These are phyloP conservation scores for Leishmania tropica DNA, from an alignment of 208 protist species.

Conservation along the genomic window DNA sequence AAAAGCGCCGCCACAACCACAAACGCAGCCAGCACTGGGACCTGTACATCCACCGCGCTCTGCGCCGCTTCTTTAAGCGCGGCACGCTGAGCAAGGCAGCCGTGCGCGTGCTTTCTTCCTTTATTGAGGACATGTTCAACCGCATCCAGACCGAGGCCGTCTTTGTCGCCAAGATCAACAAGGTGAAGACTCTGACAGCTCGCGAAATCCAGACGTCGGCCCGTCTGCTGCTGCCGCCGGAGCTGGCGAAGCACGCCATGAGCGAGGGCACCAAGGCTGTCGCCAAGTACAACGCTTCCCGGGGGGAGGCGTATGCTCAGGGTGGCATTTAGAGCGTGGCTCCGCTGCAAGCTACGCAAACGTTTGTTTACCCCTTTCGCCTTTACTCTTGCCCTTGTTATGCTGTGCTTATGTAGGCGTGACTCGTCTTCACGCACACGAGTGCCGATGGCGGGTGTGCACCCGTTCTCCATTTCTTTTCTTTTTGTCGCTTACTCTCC, in stretches of 20 bases:
- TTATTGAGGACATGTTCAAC: slow-evolving; percentile 99
- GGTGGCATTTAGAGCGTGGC: slow-evolving; percentile 36
- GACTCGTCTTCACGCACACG: not conserved
- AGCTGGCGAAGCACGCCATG: slow-evolving; percentile 99
- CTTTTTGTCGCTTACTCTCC: not conserved
- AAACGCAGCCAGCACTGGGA: slow-evolving; percentile 92
- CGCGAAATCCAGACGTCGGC: slow-evolving; percentile 98
- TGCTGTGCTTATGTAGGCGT: not conserved
- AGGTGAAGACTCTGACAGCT: slow-evolving; percentile 96
- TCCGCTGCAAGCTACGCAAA: not conserved
- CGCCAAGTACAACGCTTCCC: slow-evolving; percentile 94
- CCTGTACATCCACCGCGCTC: slow-evolving; percentile 94
- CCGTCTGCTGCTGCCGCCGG: slow-evolving; percentile 97
- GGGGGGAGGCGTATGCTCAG: slow-evolving; percentile 79
- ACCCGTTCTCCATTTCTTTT: not conserved
- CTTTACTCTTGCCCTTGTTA: not conserved
- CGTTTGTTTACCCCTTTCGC: no score
- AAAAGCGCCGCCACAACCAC: slow-evolving; percentile 51
- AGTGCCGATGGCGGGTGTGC: not conserved
- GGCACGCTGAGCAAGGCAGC: slow-evolving; percentile 97
- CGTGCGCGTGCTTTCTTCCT: slow-evolving; percentile 98
- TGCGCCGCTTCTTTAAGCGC: slow-evolving; percentile 98
- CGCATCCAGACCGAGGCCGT: slow-evolving; percentile 97
- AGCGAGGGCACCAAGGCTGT: slow-evolving; percentile 99
- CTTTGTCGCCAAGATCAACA: slow-evolving; percentile 97